phyloP scores from a whole-genome alignment of 225 moss, liverwort and hornwort genomes.

The Marchantia paleacea region DNA sequence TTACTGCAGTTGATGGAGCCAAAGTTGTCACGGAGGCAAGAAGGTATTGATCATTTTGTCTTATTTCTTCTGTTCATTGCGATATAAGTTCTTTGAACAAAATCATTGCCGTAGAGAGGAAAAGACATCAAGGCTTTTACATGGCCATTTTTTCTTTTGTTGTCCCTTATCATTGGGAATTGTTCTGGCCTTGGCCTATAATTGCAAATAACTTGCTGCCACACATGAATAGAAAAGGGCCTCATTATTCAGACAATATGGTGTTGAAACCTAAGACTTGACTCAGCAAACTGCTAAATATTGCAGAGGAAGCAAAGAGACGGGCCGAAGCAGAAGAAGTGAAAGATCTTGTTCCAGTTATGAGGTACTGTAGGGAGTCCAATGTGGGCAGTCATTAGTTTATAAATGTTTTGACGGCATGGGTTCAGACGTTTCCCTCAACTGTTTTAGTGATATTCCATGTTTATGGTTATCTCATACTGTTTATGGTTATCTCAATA shows the following conservation, averaged over 20 bases:
- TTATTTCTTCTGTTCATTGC: neutral
- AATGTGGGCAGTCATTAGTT: neutral
- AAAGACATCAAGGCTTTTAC: neutral
- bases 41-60: constrained; percentile 15
- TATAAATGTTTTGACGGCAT: neutral
- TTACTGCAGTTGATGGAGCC: constrained; percentile 33
- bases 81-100: neutral
- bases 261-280: neutral
- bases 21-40: constrained; percentile 42
- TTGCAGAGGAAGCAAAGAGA: constrained; percentile 46
- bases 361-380: constrained; percentile 20
- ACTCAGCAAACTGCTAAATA: neutral
- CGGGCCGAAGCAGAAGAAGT: constrained; percentile 47
- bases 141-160: neutral
- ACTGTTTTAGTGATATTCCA: neutral
- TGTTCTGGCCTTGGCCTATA: neutral
- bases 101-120: neutral
- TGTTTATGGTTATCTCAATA: too few species aligned
- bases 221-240: neutral
- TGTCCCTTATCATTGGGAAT: neutral
- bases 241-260: neutral
- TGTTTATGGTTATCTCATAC: too few species aligned
- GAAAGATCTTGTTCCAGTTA: constrained; percentile 36
- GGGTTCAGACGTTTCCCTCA: neutral
- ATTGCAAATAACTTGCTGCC: neutral